Percentiles rank a stretch among this genome's conserved stretches.
These are phyloP conservation scores for Fusarium humuli DNA, from an alignment of 2,329 filamentous ascomycete genomes.

Conservation along the genomic window DNA sequence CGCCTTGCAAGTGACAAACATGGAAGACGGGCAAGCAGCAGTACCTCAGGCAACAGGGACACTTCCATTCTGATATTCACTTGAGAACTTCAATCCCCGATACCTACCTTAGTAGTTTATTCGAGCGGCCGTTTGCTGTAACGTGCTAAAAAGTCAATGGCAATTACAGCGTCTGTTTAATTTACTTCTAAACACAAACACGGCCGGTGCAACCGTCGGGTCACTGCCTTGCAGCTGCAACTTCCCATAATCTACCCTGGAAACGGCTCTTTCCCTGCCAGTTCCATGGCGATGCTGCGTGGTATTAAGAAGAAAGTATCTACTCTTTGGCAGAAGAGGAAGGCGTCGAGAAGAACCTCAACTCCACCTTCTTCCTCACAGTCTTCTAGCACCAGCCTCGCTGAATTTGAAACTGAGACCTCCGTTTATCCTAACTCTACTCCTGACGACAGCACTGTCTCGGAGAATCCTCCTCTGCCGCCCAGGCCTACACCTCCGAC, in stretches of 20 bases:
- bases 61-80: background rate
- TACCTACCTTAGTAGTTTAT: background rate
- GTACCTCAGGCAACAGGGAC: background rate
- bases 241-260: background rate
- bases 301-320: constrained; percentile 43
- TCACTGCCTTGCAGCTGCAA: background rate
- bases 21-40: background rate
- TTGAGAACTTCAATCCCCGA: background rate
- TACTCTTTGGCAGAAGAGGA: constrained; percentile 41
- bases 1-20: background rate
- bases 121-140: background rate
- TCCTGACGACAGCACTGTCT: background rate
- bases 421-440: background rate
- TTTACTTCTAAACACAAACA: background rate
- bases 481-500: constrained; percentile 7
- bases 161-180: background rate
- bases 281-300: constrained; percentile 42
- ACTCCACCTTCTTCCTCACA: background rate
- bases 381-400: background rate
- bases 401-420: background rate
- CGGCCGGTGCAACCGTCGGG: background rate
- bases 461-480: background rate
- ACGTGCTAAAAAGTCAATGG: background rate
- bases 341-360: constrained; percentile 15
- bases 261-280: background rate